These are phyloP conservation scores for Penicillium sp. DNA, from an alignment of 2,329 filamentous ascomycete genomes.

Conservation along the genomic window DNA sequence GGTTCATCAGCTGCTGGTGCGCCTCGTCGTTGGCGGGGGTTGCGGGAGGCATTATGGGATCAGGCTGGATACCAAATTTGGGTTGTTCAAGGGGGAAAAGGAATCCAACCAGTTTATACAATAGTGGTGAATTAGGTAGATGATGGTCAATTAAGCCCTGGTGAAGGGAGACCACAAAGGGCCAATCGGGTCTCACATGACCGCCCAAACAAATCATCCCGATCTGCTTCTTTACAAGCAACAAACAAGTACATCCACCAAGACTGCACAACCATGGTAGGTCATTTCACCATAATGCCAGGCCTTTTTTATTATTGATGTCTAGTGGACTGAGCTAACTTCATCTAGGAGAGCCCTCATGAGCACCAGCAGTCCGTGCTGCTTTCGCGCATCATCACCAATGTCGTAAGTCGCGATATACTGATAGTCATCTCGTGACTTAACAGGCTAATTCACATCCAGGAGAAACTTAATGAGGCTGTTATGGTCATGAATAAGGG, in stretches of 20 bases:
- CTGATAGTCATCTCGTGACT: not conserved
- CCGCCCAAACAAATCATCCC: constrained; percentile 1
- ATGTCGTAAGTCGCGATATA: constrained; percentile 69
- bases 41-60: constrained; percentile 55
- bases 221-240: not conserved
- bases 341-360: constrained; percentile 79
- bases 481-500: constrained; percentile 90
- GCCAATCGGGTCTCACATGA: constrained; percentile 3
- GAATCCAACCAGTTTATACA: not conserved
- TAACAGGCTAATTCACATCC: not conserved
- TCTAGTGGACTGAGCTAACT: not conserved
- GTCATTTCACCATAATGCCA: not conserved
- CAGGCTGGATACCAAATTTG: not conserved
- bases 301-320: not conserved
- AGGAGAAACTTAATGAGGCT: constrained; percentile 98
- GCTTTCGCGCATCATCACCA: constrained; percentile 92
- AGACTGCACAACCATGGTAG: not conserved
- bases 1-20: constrained; percentile 82
- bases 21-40: constrained; percentile 74
- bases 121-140: not conserved
- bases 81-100: not conserved
- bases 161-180: not conserved
- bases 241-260: not conserved
- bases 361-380: constrained; percentile 95
- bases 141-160: not conserved